A percentile compares a stretch with the other conserved stretches of the same genome.
Conservation (phyloP, 805 yeast genomes). For the Candida peoriensis region DNA sequence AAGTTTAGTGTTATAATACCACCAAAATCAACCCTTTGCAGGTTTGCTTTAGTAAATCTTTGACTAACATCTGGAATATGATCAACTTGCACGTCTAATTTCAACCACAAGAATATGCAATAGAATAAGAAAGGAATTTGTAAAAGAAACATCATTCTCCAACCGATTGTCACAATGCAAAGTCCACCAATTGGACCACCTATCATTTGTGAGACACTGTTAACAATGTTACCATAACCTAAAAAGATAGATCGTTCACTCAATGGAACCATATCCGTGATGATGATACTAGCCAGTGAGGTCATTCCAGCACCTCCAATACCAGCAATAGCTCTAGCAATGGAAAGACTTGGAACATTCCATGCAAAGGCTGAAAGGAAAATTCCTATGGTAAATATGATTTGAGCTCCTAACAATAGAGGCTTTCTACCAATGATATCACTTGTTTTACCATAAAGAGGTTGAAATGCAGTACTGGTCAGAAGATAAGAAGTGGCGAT, state of each 20-base stretch:
- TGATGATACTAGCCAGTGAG: slow-evolving; percentile 45
- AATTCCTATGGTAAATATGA: slow-evolving; percentile 41
- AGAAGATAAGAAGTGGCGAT: slow-evolving; percentile 67
- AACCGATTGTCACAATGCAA: slow-evolving; percentile 33
- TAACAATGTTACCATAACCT: slow-evolving; percentile 41
- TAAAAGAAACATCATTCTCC: slow-evolving; percentile 40
- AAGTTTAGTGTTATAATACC: slow-evolving; percentile 34
- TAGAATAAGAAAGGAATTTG: slow-evolving; percentile 34
- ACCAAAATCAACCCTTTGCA: slow-evolving; percentile 34
- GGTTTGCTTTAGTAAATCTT: slow-evolving; percentile 28
- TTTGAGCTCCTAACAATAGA: slow-evolving; percentile 38
- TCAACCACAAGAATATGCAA: slow-evolving; percentile 20
- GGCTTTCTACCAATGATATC: slow-evolving; percentile 57
- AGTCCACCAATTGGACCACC: slow-evolving; percentile 42
- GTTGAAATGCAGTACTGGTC: slow-evolving; percentile 71
- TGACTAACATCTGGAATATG: slow-evolving; percentile 24
- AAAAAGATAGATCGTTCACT: slow-evolving; percentile 49
- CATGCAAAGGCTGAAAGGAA: slow-evolving; percentile 36
- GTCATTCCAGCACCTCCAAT: slow-evolving; percentile 55
- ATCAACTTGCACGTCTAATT: slow-evolving; percentile 28
- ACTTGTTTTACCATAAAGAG: slow-evolving; percentile 63
- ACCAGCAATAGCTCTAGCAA: slow-evolving; percentile 53
- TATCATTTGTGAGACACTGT: slow-evolving; percentile 34
- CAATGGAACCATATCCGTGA: slow-evolving; percentile 51
- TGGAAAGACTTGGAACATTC: slow-evolving; percentile 39